phyloP scores from a whole-genome alignment of 2,329 filamentous ascomycete species.

The Cercospora sp. region DNA sequence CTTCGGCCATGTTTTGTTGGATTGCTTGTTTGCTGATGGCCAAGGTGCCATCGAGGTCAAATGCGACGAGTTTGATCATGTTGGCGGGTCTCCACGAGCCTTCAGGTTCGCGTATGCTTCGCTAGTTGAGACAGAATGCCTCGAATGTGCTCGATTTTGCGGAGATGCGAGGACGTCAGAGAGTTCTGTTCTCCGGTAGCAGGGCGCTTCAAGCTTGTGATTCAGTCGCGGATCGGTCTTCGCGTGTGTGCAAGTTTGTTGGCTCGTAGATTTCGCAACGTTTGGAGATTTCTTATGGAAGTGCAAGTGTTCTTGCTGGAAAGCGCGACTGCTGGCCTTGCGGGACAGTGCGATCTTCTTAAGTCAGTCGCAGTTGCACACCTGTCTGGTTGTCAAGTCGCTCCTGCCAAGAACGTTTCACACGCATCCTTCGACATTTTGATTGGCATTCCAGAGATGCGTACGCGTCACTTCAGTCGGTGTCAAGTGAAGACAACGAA shows the following conservation, averaged over 20 bases:
- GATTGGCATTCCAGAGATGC: not conserved
- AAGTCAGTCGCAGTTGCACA: not conserved
- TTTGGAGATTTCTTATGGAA: too few species aligned
- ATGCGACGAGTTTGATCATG: conserved; percentile 42
- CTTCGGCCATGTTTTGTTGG: conserved; percentile 37
- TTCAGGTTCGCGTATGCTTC: too few species aligned
- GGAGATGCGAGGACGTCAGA: too few species aligned
- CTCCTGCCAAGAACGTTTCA: not conserved
- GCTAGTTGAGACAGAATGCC: not conserved
- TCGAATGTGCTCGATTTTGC: not conserved
- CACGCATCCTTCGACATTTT: not conserved
- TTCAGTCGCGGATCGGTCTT: too few species aligned
- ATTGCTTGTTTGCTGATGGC: conserved; percentile 41
- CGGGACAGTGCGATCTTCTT: too few species aligned
- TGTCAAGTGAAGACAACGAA: not conserved
- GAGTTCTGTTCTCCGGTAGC: too few species aligned
- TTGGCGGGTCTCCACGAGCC: not conserved
- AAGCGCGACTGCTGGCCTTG: too few species aligned
- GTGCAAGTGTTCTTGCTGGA: too few species aligned
- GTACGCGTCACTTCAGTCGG: not conserved
- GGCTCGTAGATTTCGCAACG: too few species aligned
- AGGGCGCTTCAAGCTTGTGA: too few species aligned
- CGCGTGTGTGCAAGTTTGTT: too few species aligned
- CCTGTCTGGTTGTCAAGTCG: not conserved
- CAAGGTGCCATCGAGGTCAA: conserved; percentile 44